Evolutionary conservation across 2,329 filamentous ascomycete species (phyloP), one percentile per base, ranked within the genome.

Genomic region (Fonsecaea monophora): DNA sequence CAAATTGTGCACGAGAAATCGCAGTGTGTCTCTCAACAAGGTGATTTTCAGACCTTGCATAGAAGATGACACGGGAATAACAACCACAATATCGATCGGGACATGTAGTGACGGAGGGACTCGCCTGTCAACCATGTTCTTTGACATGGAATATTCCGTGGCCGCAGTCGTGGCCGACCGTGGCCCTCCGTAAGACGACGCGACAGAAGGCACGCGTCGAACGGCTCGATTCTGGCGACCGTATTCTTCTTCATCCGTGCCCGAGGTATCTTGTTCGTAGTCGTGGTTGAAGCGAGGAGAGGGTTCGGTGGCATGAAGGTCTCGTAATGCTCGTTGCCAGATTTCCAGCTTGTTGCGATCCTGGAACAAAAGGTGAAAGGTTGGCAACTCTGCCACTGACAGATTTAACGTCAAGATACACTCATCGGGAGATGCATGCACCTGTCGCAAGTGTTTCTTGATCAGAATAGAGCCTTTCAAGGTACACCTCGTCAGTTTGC

Each of bases 41-140:
- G 94, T 96, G 76, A 98, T 97, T 82, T 99, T 99, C 68, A 99
- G 87, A n/a, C 95, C 95, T 79, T 98, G 95, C 94, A 98, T 99
- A 0, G 95, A 98, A 0, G 94, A 96, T 0, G 95, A 98, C 5
- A 99, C 93, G 0, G 95, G 95, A 38, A 99, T 94, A 25, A 99
- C 95, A 0, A 98, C 92, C 0, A 99, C 94, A 35, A 99, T 89
- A 75, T 99, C 95, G 62, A 98, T 87, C 1, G 95, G 94, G 15
- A 98, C 92, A 76, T 99, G 95, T 56, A 94, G 78, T 5, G 89
- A 86, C 74, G 74, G 60, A 80, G 81, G 74, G 77, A 79, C 80
- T 60, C 72, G 73, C 66, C 34, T 76, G 64, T 57, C 76, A 59
- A 37, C 66, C 45, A 67, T 62, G 78, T 75, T 77, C 18, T 86